These are phyloP conservation scores for Alternaria postmessia DNA, from an alignment of 2,329 filamentous ascomycete species.

Conservation along the genomic window DNA sequence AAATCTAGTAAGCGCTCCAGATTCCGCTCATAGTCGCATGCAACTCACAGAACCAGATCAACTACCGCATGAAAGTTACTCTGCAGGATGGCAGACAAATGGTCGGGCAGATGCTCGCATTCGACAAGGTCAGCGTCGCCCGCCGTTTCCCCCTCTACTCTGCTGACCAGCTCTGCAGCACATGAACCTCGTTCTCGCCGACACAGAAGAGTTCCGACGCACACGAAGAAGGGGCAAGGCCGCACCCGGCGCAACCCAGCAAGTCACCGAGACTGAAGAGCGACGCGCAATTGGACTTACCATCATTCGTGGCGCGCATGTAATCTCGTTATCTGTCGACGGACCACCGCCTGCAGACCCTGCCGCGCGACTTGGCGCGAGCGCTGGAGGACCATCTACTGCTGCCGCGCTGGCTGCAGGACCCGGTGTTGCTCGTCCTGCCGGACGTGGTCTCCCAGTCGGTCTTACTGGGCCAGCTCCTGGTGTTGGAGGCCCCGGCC, in stretches of 20 bases:
- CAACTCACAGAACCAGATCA: constrained; percentile 72
- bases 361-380: constrained; percentile 83
- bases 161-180: constrained; percentile 66
- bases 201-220: constrained; percentile 73
- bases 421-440: constrained; percentile 88
- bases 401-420: constrained; percentile 74
- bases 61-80: constrained; percentile 98
- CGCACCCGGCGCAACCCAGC: constrained; percentile 69
- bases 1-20: constrained; percentile 66
- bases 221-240: constrained; percentile 65
- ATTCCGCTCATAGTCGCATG: constrained; percentile 19
- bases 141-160: neutral
- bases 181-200: constrained; percentile 98
- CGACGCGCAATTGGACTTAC: constrained; percentile 96
- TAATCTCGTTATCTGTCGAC: constrained; percentile 94
- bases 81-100: constrained; percentile 95
- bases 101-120: constrained; percentile 97
- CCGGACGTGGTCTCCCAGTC: constrained; percentile 82
- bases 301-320: constrained; percentile 92
- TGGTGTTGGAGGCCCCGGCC: constrained; percentile 82
- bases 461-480: constrained; percentile 88
- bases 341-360: constrained; percentile 95
- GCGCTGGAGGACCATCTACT: constrained; percentile 70
- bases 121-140: constrained; percentile 78
- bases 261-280: constrained; percentile 86